Evolutionary conservation across 2,329 filamentous ascomycete species (phyloP).

Genomic region (Ophiocordyceps camponoti-floridani): DNA sequence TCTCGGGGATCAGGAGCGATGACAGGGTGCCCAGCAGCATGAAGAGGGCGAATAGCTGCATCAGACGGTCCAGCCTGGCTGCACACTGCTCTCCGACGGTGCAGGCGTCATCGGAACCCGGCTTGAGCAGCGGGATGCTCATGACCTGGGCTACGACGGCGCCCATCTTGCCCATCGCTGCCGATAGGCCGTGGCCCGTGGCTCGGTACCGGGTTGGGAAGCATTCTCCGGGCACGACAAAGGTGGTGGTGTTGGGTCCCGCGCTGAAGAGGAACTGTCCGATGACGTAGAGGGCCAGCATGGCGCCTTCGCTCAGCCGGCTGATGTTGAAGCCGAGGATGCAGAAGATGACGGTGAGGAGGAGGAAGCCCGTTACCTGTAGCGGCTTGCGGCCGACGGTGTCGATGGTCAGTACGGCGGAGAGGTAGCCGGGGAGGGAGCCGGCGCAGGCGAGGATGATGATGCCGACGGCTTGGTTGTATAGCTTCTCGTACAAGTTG

Average conservation of each 20-base stretch:
- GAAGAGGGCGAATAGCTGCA: constrained; percentile 65
- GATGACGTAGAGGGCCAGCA: constrained; percentile 44
- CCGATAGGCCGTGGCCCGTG: constrained; percentile 46
- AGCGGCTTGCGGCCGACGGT: constrained; percentile 62
- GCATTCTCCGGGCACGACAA: constrained; percentile 46
- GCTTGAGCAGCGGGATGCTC: constrained; percentile 42
- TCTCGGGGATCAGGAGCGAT: constrained; percentile 60
- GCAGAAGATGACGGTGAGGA: constrained; percentile 44
- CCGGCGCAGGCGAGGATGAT: constrained; percentile 63
- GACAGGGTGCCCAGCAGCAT: constrained; percentile 57
- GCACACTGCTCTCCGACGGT: constrained; percentile 28
- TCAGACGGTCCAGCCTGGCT: constrained; percentile 51
- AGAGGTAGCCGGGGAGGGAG: constrained; percentile 66
- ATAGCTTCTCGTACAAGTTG: constrained; percentile 50
- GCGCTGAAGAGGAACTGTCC: constrained; percentile 52
- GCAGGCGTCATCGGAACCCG: constrained; percentile 31
- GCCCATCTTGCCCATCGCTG: constrained; percentile 49
- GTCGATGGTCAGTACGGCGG: constrained; percentile 55
- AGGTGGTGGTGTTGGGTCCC: constrained; percentile 48
- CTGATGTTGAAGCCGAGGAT: constrained; percentile 43
- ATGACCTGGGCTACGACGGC: constrained; percentile 50
- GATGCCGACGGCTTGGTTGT: constrained; percentile 58
- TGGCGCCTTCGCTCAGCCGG: constrained; percentile 23
- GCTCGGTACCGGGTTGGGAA: constrained; percentile 46
- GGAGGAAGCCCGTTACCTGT: constrained; percentile 43